Evolutionary conservation across 75 land plant species (phyloP), one percentile per base, ranked within the genome.

Genomic region (Cryptomeria japonica): DNA sequence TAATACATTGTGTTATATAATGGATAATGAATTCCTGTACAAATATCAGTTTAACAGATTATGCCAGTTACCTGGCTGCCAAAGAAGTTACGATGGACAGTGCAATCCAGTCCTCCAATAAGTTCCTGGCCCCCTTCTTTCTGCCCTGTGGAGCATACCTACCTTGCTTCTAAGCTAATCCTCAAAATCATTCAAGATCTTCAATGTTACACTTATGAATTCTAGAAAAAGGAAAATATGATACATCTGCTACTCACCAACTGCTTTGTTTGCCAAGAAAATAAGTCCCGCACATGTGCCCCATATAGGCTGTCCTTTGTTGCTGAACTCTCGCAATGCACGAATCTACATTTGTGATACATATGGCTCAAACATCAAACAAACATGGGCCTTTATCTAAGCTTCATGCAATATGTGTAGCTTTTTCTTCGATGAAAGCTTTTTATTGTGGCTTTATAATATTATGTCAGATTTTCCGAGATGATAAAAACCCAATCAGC

Each of bases 241-340:
- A 85, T 53, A 85, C 25, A 82, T 83, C 64, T 32, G 68, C 78
- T 78, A 89, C 95, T 90, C 73, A 97, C 99, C 99, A 85, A 89
- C 76, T 1, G 96, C 99, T 83, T 91, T 95, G 89, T 98, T 87
- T 80, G 99, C 99, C 90, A 98, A 88, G 87, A 98, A 98, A 36
- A 98, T 98, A 87, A 98, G 99, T 10, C 99, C 99, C 14, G 99
- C 99, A 92, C 99, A 98, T 6, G 99, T 98, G 18, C 99, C 99
- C 99, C 99, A 98, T 32, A 98, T 92, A 31, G 99, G 99, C 87
- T 96, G 97, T 42, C 99, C 99, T 86, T 89, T 80, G 51, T 89
- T 90, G 37, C 94, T 93, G 91, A 97, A 98, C 13, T 97, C 95
- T n/a, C 94, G 94, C 88, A 98, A 83, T 38, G 99, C 97, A 49